Evolutionary conservation across 345 rosid genomes (phyloP), one percentile per base, ranked within the genome.

Genomic region (Eucalyptus sp.): DNA sequence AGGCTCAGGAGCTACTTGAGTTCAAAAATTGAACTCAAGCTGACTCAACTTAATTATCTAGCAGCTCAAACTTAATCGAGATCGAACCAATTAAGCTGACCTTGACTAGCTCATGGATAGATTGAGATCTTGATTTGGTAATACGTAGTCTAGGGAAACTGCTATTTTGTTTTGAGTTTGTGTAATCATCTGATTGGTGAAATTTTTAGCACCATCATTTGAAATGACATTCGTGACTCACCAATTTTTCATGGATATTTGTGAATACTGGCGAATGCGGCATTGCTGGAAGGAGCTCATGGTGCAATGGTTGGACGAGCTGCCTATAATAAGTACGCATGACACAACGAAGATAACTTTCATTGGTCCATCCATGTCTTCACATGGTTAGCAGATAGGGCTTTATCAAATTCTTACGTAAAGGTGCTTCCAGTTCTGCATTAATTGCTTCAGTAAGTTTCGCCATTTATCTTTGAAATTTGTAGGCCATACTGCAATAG

Each of bases 271-370:
- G 97, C 92, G 83, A 96, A 93, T 90, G 95, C 95, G 12, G 99
- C 98, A 84, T 87, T 95, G 60, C 92, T 83, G 84, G 95, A 94
- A 92, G 99, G 99, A 92, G 98, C 99, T 87, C 99, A 96, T 86
- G 96, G 96, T 29, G 99, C 92, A 85, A 98, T 98, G 99, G 91
- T 97, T 90, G 99, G 99, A 27, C 99, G 97, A 87, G 98, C 99
- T 88, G 99, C 97, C 89, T 96, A 92, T 88, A 90, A 96, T 88
- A 92, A 95, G 99, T 98, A 94, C 86, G 97, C 89, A 54, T 51
- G 90, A 62, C 86, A 54, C 66, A 49, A 25, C 80, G 20, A 52
- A 22, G 0, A 71, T 17, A 5, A 79, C 25, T 54, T 27, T 48
- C 81, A 4, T 37, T 20, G 84, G 84, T 41, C 48, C 84, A 76